Base-by-base conservation (phyloP, 2,329 filamentous ascomycete species). In the Biscogniauxia mediterranea region DNA sequence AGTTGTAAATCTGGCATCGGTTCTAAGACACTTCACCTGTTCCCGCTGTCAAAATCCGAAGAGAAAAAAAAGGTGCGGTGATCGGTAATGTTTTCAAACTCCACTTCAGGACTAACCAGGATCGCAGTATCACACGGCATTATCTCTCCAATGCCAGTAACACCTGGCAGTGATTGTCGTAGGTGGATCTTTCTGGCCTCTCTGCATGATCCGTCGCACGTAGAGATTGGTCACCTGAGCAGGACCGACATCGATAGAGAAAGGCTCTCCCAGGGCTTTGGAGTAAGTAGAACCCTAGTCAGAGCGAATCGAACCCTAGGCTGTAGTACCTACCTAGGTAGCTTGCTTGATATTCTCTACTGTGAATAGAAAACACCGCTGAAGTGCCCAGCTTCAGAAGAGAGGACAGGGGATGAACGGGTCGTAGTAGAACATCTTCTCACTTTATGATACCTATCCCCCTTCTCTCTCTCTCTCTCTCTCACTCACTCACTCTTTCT, bases 1-100 rank as follows among this genome's bases (percentile, higher is more conserved):
- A 23, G 23, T 23, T 5, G 23, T 23, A 55, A 56, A 51, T 42
- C 19, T 57, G 49, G 55, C 55, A 42, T 57, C 21, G 20, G 50
- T 21, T 42, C 19, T 20, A 38, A 52, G 52, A 49, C 42, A 38
- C n/a, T 17, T 28, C 13, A 51, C 50, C 56, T 26, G 26, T 56
- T 54, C 50, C 26, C 15, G 32, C 38, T 17, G 19, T 57, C 19
- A 58, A 49, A 32, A n/a, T n/a, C n/a, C n/a, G n/a, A n/a, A 42
- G 28, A 20, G 50, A 25, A 51, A 56, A 46, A 46, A 15, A 46
- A 11, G 17, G 13, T 46, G 38, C 38, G 17, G 38, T 46, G 38
- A 46, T 46, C 38, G 38, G 17, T 46, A 46, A n/a, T 46, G 38
- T 46, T 46, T 9, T 46, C 38, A n/a, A 46, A 46, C 38, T 46